phyloP scores from a whole-genome alignment of 2,329 filamentous ascomycete genomes.

The Graphium sp. region DNA sequence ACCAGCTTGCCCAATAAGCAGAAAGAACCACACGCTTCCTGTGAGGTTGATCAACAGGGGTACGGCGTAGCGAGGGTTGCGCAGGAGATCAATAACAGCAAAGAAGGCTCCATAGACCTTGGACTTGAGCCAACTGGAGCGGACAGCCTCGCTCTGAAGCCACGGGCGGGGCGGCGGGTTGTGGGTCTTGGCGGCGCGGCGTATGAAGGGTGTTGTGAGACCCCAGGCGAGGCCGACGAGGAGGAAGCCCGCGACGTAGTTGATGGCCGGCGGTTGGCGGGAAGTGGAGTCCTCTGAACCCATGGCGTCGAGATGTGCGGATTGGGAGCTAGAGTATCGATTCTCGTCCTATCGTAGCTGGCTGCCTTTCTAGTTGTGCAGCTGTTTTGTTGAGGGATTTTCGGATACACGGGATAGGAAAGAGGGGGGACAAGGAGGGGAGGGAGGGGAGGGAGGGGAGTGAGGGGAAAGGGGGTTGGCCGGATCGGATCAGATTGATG shows the following conservation, averaged over 20 bases:
- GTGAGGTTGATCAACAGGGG: conserved; percentile 79
- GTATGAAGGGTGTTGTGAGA: conserved; percentile 83
- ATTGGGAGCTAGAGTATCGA: too few species aligned
- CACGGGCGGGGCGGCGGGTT: conserved; percentile 41
- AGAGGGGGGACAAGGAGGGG: too few species aligned
- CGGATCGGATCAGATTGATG: too few species aligned
- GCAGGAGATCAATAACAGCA: conserved; percentile 60
- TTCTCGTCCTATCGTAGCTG: too few species aligned
- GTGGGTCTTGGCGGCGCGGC: conserved; percentile 65
- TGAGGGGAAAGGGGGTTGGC: too few species aligned
- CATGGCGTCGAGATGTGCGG: too few species aligned
- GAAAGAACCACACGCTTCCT: conserved; percentile 90
- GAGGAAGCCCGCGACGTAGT: conserved; percentile 78
- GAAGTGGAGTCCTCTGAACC: too few species aligned
- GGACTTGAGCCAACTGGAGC: conserved; percentile 41
- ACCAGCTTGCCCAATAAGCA: conserved; percentile 87
- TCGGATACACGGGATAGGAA: too few species aligned
- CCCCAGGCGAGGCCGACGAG: conserved; percentile 89
- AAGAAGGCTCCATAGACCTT: conserved; percentile 52
- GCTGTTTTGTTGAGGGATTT: too few species aligned
- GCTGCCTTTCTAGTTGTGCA: too few species aligned
- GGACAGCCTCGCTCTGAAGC: conserved; percentile 30
- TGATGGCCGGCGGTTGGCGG: conserved; percentile 40
- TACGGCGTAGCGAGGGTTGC: conserved; percentile 69
- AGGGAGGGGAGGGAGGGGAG: too few species aligned